Base-by-base conservation (phyloP, 495 filamentous ascomycete species). In the Acidomyces sp. region DNA sequence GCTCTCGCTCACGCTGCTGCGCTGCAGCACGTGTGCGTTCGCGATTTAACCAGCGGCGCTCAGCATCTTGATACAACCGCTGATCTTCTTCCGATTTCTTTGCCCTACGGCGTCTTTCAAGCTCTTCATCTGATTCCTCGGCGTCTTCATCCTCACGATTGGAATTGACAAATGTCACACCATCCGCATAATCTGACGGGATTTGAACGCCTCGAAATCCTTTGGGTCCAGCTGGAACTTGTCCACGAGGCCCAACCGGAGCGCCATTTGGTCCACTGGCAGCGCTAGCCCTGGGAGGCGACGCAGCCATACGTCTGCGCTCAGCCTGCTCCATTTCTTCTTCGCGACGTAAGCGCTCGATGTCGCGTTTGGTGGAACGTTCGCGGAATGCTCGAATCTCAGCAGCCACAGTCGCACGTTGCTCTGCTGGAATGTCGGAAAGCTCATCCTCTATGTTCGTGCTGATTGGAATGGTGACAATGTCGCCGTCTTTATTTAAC, bases 371-470 rank as follows among this genome's bases (percentile, higher is more conserved):
- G 41, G 77, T 90, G 50, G 86, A 93, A 27, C 88, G 69, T 41
- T 96, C 86, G 51, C 90, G 71, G 66, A 99, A 99, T 7, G 85
- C 82, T 6, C 82, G 73, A 48, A 99, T 99, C 51, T 99, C 92
- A 45, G 80, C 80, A 6, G 90, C 85, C 18, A 99, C 88, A 6
- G 80, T 93, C 53, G 88, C 90, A n/a, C 90, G 78, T 86, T 88
- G 88, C 53, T 95, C 90, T 9, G 82, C 78, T 2, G 90, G 90
- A 40, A 99, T 93, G 53, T 99, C 92, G 28, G 84, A 80, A 21
- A 99, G 68, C 52, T 99, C 90, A 55, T 99, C 90, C 50, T 99
- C 90, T 19, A 78, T 72, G 6, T 82, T 81, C 25, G 93, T 72
- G 3, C 84, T 80, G 45, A 94, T 95, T 29, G 85, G 94, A 48